phyloP scores from a whole-genome alignment of 805 yeast genomes.

The Candida boleticola region DNA sequence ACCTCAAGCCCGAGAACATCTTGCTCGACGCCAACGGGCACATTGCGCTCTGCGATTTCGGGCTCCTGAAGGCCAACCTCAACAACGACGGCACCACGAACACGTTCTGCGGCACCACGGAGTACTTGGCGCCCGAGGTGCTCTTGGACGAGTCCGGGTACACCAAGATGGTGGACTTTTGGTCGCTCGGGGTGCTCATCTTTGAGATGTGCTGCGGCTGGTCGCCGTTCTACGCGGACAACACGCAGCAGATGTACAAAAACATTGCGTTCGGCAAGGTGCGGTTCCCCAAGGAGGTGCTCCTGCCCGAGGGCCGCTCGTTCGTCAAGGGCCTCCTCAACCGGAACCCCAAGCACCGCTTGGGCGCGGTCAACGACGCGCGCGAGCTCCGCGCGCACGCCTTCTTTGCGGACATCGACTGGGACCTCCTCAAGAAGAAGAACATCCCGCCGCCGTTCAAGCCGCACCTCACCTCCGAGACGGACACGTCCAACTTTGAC shows the following conservation, averaged over 20 bases:
- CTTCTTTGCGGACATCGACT: conserved; percentile 87
- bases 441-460: conserved; percentile 95
- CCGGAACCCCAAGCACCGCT: conserved; percentile 92
- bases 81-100: conserved; percentile 86
- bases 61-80: conserved; percentile 90
- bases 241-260: conserved; percentile 98
- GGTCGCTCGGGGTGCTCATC: conserved; percentile 95
- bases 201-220: conserved; percentile 99
- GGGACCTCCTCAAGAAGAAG: conserved; percentile 76
- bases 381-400: conserved; percentile 90
- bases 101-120: conserved; percentile 98
- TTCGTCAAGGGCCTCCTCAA: conserved; percentile 94
- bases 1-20: conserved; percentile 95
- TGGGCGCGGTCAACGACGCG: conserved; percentile 91
- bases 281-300: conserved; percentile 92
- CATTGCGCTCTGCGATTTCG: conserved; percentile 96
- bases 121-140: conserved; percentile 96
- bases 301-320: conserved; percentile 89
- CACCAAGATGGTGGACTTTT: conserved; percentile 98
- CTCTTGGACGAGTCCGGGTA: conserved; percentile 93
- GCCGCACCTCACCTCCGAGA: conserved; percentile 86
- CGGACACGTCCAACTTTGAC: conserved; percentile 95
- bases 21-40: conserved; percentile 95
- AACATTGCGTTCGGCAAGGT: conserved; percentile 98
- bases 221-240: conserved; percentile 98